Conservation (phyloP, 2,329 filamentous ascomycete species). For the Fusarium algeriense region DNA sequence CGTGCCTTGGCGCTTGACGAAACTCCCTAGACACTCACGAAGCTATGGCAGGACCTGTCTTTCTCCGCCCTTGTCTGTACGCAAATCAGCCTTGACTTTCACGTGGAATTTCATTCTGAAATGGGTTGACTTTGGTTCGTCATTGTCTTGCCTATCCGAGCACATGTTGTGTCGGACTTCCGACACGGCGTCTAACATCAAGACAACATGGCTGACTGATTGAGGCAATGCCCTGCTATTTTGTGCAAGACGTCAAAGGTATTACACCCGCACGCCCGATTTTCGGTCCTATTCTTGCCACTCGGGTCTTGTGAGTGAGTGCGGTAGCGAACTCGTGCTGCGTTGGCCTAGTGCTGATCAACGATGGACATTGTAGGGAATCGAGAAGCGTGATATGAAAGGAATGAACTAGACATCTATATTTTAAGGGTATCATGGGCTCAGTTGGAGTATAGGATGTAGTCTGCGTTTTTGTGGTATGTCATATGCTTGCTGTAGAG, state of each 20-base stretch:
- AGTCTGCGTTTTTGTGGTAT: no score
- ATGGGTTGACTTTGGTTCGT: not conserved
- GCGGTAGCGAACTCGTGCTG: no score
- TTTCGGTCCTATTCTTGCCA: no score
- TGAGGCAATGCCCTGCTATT: slow-evolving; percentile 34
- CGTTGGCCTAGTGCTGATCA: no score
- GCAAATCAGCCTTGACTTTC: not conserved
- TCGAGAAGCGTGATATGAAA: no score
- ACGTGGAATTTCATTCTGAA: not conserved
- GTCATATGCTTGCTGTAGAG: no score
- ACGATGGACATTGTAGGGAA: no score
- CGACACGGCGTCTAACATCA: not conserved
- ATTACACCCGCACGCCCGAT: slow-evolving; percentile 8
- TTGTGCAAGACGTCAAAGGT: slow-evolving; percentile 8
- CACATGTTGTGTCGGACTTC: not conserved
- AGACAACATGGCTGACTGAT: slow-evolving; percentile 30
- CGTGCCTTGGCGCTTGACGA: not conserved
- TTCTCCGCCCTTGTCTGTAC: not conserved
- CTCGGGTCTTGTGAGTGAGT: no score
- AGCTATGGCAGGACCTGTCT: not conserved
- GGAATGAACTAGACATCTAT: no score
- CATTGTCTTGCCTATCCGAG: not conserved
- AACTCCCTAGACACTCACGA: not conserved
- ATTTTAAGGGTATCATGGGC: no score
- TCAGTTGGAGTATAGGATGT: no score